phyloP scores from a whole-genome alignment of 306 rosid genomes.

The Vicia sativa region DNA sequence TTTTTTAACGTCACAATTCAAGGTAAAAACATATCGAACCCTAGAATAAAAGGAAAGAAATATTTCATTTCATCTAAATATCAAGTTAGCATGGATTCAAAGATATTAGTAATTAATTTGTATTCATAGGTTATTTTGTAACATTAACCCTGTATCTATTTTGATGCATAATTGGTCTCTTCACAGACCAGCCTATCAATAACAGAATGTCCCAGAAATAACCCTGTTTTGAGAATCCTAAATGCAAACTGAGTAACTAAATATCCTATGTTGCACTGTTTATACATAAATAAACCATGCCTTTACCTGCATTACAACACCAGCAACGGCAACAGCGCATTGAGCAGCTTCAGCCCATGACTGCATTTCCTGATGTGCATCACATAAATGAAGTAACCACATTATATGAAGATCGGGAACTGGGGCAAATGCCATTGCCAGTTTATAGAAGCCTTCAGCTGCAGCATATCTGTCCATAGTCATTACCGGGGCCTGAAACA shows the following conservation, averaged over 20 bases:
- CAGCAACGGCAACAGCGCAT: constrained; percentile 98
- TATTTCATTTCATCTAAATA: constrained; percentile 15
- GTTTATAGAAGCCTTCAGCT: constrained; percentile 88
- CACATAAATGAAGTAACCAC: constrained; percentile 99
- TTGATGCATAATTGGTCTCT: constrained; percentile 4
- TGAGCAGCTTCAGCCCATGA: constrained; percentile 99
- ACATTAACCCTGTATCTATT: constrained; percentile 4
- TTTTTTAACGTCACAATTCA: too few relatives aligned
- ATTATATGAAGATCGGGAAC: constrained; percentile 99
- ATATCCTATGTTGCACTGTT: background rate
- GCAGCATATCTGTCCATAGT: constrained; percentile 96
- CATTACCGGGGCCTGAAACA: constrained; percentile 78
- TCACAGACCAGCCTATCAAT: background rate
- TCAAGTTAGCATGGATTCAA: constrained; percentile 4
- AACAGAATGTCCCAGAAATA: constrained; percentile 7
- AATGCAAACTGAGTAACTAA: constrained; percentile 10
- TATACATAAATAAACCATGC: constrained; percentile 20
- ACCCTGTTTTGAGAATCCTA: constrained; percentile 9
- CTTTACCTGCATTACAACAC: constrained; percentile 94
- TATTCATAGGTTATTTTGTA: constrained; percentile 4
- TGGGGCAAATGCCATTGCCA: constrained; percentile 98
- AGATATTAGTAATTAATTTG: constrained; percentile 16
- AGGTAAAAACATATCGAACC: too few relatives aligned
- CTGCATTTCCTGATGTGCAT: constrained; percentile 99
- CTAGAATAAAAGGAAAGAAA: background rate